Evolutionary conservation across 1,139 yeast species (phyloP), one percentile per base, ranked within the genome.

Genomic region (Yamadazyma oceani): DNA sequence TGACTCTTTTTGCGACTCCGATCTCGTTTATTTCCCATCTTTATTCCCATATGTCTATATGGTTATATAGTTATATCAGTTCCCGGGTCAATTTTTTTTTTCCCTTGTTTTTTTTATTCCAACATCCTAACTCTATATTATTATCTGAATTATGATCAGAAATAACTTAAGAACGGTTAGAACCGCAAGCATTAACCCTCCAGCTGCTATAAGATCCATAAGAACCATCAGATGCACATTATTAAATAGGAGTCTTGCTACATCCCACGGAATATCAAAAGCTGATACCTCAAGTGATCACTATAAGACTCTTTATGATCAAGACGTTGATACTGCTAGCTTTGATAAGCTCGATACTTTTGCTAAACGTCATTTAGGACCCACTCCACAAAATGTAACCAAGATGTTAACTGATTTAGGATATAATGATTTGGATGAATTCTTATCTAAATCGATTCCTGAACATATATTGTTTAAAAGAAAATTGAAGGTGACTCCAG

Each of bases 321-420:
- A 75, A n/a, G 54, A 58, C 19, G 36, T 54, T 9, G 49, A 55
- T 17, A 48, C 53, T 26, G 61, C 59, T 6, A 49, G 62, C 2
- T 57, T 64, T 39, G 55, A 52, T 29, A 72, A 75, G 10, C 66
- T 87, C 41, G 98, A 92, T 58, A 83, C 94, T 2, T 92, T 90
- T 61, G 78, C 87, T 36, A 78, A 94, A 58, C 85, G 97, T 54
- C 98, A 92, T 65, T 71, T 89, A 45, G 98, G 98, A 12, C 94
- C 97, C 15, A 72, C 78, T 14, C 80, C 86, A 0, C 57, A 53
- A 1, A 80, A 86, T 45, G 85, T 85, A 19, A 56, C 65, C 13
- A 58, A 62, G 22, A 87, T 90, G 95, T 73, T 92, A 43, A 46
- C 62, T 5, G 64, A 73, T 8, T 71, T 90, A 38, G 92, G 90